phyloP scores from a whole-genome alignment of 2,329 filamentous ascomycete genomes.

The Cordyceps militaris region DNA sequence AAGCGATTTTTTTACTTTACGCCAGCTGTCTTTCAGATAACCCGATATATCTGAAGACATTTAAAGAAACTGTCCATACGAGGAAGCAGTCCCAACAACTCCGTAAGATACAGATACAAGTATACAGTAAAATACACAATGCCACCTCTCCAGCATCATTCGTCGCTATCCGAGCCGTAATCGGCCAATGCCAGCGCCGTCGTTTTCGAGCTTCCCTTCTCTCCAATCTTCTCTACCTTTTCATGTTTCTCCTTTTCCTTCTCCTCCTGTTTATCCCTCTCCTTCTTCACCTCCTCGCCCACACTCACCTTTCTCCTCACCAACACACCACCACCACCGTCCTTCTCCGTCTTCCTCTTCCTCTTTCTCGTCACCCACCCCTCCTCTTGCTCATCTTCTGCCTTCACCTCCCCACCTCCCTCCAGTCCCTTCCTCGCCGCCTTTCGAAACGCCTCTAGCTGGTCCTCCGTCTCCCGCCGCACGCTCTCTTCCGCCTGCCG shows the following conservation, averaged over 20 bases:
- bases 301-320: constrained; percentile 14
- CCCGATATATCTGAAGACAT: no score
- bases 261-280: constrained; percentile 19
- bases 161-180: constrained; percentile 50
- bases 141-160: constrained; percentile 18
- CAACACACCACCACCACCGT: constrained; percentile 13
- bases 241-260: constrained; percentile 9
- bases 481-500: constrained; percentile 47
- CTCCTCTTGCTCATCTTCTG: constrained; percentile 7
- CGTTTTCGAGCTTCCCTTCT: not conserved
- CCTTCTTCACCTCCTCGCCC: constrained; percentile 13
- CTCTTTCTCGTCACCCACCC: constrained; percentile 22
- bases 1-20: not conserved
- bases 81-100: not conserved
- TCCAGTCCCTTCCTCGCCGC: constrained; percentile 33
- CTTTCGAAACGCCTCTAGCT: constrained; percentile 48
- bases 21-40: no score
- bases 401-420: constrained; percentile 14
- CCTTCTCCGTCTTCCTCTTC: constrained; percentile 24
- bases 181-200: constrained; percentile 38
- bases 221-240: constrained; percentile 16
- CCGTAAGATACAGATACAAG: not conserved
- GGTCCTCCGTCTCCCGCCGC: constrained; percentile 48
- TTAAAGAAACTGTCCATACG: no score
- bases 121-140: not conserved